Conservation (phyloP, 192 early-diverging fungal species). For the Podila epicladia region DNA sequence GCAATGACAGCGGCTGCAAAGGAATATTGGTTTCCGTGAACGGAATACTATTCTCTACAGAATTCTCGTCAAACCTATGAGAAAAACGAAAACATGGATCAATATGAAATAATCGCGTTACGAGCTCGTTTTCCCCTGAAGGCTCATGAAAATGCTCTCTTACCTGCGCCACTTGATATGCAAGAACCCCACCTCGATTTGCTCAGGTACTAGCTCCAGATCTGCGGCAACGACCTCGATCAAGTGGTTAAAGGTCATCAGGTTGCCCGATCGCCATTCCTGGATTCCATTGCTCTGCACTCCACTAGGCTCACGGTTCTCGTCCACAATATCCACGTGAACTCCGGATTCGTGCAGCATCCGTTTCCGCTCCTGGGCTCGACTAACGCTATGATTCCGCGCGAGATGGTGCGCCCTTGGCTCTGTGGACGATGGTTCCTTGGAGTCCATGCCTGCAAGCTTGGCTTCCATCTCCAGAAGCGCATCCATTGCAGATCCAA, state of each 20-base stretch:
- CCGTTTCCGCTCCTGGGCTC: slow-evolving; percentile 18
- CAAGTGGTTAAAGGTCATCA: slow-evolving; percentile 30
- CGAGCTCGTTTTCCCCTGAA: too few species aligned
- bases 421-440: too few species aligned
- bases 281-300: not conserved
- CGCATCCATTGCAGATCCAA: slow-evolving; percentile 8
- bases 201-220: slow-evolving; percentile 28
- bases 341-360: slow-evolving; percentile 32
- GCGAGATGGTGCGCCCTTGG: slow-evolving; percentile 3
- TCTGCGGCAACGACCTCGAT: slow-evolving; percentile 22
- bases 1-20: slow-evolving; percentile 39
- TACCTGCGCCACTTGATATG: slow-evolving; percentile 63
- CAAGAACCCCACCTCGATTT: slow-evolving; percentile 51
- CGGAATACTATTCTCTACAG: slow-evolving; percentile 5
- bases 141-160: not conserved
- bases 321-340: slow-evolving; percentile 23
- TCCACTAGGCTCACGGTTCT: not conserved
- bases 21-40: slow-evolving; percentile 38
- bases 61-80: slow-evolving; percentile 18
- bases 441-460: not conserved
- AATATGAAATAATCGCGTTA: too few species aligned
- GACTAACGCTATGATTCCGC: slow-evolving; percentile 35
- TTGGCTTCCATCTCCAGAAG: not conserved
- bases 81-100: too few species aligned
- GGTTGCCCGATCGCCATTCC: slow-evolving; percentile 26